Evolutionary conservation across 2,329 filamentous ascomycete genomes (phyloP).

Genomic region (Phaeosphaeria sp.): DNA sequence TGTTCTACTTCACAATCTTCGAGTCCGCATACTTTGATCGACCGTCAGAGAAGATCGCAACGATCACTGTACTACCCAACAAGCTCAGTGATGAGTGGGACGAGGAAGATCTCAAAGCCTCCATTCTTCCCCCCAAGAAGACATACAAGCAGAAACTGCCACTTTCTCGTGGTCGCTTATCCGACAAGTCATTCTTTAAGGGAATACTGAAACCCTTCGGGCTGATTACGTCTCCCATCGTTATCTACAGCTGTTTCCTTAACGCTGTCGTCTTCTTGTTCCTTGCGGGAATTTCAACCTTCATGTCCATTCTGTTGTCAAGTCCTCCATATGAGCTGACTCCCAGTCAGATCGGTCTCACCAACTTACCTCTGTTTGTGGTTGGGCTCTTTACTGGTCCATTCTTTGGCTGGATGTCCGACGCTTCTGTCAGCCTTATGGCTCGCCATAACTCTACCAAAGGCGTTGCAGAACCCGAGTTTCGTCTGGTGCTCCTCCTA

Average conservation of each 20-base stretch:
- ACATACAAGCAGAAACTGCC: conserved; percentile 11
- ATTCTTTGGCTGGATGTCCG: conserved; percentile 19
- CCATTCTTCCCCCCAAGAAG: conserved; percentile 1
- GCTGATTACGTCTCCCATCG: conserved; percentile 14
- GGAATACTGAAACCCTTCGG: conserved; percentile 16
- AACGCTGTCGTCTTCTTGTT: conserved; percentile 14
- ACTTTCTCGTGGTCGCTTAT: conserved; percentile 10
- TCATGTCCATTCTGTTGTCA: conserved; percentile 18
- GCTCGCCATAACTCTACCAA: conserved; percentile 15
- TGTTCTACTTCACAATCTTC: conserved; percentile 17
- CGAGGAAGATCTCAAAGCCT: conserved; percentile 11
- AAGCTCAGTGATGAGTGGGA: conserved; percentile 14
- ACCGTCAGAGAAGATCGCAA: conserved; percentile 4
- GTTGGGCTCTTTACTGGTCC: conserved; percentile 12
- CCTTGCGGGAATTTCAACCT: conserved; percentile 14
- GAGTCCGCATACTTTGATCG: conserved; percentile 17
- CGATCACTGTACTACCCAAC: conserved; percentile 4
- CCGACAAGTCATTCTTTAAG: conserved; percentile 17
- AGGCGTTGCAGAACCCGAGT: conserved; percentile 18
- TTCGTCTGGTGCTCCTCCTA: conserved; percentile 17
- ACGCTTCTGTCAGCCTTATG: conserved; percentile 12
- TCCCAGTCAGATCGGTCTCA: conserved; percentile 18
- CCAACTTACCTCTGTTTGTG: conserved; percentile 16
- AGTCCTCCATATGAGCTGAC: conserved; percentile 15
- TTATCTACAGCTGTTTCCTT: conserved; percentile 20